Evolutionary conservation across 2,329 filamentous ascomycete genomes (phyloP).

Genomic region (Chrysosporium keratinophilum): DNA sequence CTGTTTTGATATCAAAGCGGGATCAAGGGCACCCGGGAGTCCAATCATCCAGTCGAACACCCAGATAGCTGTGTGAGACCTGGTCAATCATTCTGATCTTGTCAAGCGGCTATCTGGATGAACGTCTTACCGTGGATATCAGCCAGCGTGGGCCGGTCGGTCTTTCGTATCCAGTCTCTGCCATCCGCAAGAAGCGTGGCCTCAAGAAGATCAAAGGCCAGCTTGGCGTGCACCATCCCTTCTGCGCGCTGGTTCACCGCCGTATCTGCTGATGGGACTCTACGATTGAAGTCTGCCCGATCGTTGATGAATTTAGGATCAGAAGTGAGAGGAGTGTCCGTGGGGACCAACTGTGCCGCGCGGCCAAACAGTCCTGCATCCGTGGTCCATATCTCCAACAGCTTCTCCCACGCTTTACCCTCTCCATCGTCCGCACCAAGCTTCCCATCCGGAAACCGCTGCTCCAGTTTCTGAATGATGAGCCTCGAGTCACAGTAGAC

Average conservation of each 20-base stretch:
- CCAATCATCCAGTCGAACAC: conserved; percentile 54
- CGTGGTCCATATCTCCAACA: conserved; percentile 48
- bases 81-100: background rate
- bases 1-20: conserved; percentile 41
- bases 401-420: conserved; percentile 41
- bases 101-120: background rate
- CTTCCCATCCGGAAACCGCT: conserved; percentile 40
- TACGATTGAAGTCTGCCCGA: conserved; percentile 31
- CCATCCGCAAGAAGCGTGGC: conserved; percentile 53
- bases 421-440: conserved; percentile 33
- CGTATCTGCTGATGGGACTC: conserved; percentile 29
- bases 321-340: conserved; percentile 43
- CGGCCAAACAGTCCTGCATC: conserved; percentile 49
- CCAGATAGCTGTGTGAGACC: conserved; percentile 44
- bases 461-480: conserved; percentile 55
- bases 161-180: conserved; percentile 53
- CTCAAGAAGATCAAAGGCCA: conserved; percentile 51
- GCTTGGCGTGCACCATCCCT: conserved; percentile 46
- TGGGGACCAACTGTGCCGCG: conserved; percentile 48
- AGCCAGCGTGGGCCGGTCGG: conserved; percentile 45
- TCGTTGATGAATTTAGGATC: conserved; percentile 54
- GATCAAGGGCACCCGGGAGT: conserved; percentile 47
- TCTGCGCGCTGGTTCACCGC: conserved; percentile 43
- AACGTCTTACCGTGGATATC: conserved; percentile 51
- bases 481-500: conserved; percentile 61